A percentile compares a stretch with the other conserved stretches of the same genome.
Evolutionary conservation across 2,329 filamentous ascomycete genomes (phyloP).

Genomic region (Ophiosphaerella narmari): DNA sequence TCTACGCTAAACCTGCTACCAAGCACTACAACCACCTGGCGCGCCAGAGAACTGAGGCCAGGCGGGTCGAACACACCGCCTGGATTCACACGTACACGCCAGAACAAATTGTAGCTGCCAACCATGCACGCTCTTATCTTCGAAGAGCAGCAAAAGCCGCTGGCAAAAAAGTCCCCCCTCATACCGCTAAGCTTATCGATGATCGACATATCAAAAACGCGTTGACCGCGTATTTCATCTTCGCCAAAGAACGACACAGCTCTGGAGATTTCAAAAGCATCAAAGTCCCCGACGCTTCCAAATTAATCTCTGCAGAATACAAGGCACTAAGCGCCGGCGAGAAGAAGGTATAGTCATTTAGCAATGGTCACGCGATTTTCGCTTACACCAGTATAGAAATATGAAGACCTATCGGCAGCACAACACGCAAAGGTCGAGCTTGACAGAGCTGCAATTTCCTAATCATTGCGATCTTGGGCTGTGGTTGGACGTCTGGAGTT

Average conservation of each 20-base stretch:
- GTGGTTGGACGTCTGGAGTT: no score
- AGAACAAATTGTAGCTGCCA: conserved; percentile 63
- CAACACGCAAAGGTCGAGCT: conserved; percentile 27
- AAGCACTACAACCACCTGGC: conserved; percentile 61
- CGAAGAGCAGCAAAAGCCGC: conserved; percentile 20
- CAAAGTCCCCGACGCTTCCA: conserved; percentile 21
- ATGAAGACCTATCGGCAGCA: conserved; percentile 28
- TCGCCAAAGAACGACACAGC: conserved; percentile 49
- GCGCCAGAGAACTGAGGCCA: conserved; percentile 52
- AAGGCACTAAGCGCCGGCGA: conserved; percentile 51
- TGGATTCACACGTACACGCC: conserved; percentile 63
- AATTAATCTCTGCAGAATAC: conserved; percentile 54
- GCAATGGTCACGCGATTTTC: neutral
- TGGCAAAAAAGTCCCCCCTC: conserved; percentile 4
- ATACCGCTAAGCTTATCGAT: conserved; percentile 53
- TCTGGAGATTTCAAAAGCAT: conserved; percentile 59
- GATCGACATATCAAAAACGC: conserved; percentile 57
- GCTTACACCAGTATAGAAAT: conserved; percentile 32
- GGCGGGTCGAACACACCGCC: conserved; percentile 51
- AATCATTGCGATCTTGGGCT: neutral
- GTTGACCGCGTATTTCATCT: conserved; percentile 49
- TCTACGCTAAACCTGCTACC: conserved; percentile 2
- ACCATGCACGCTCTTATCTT: conserved; percentile 57
- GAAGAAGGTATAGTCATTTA: conserved; percentile 51
- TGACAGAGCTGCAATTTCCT: neutral